These are phyloP conservation scores for Syncephalastrum racemosum DNA, from an alignment of 371 early-diverging fungal genomes.

Conservation along the genomic window DNA sequence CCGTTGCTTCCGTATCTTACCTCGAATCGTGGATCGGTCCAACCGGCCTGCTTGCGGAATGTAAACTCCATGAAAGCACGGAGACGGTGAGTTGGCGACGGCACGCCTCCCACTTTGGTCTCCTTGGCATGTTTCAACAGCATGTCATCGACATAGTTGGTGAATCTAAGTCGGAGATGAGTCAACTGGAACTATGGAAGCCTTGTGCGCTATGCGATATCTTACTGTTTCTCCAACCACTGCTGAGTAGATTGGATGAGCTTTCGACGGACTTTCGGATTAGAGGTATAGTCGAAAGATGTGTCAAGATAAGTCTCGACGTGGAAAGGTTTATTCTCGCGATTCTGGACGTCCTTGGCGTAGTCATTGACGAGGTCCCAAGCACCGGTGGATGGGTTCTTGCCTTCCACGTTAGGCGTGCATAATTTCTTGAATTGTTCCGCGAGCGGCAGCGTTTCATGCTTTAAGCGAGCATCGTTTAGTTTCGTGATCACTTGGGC, in stretches of 20 bases:
- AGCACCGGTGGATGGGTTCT: too few relatives aligned
- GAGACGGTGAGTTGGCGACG: constrained; percentile 62
- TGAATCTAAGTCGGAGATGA: constrained; percentile 17
- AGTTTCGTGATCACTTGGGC: constrained; percentile 10
- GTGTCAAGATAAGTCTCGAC: too few relatives aligned
- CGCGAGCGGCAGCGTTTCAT: too few relatives aligned
- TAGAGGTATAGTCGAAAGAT: too few relatives aligned
- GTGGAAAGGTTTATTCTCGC: too few relatives aligned
- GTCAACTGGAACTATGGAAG: too few relatives aligned
- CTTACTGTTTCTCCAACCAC: constrained; percentile 25
- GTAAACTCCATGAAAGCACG: constrained; percentile 67
- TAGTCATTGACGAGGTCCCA: too few relatives aligned
- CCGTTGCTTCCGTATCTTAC: constrained; percentile 16
- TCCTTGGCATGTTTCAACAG: constrained; percentile 60
- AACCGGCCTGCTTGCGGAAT: constrained; percentile 51
- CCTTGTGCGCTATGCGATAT: not conserved
- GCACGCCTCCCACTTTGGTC: constrained; percentile 71
- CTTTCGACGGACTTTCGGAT: not conserved
- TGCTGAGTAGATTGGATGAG: constrained; percentile 7
- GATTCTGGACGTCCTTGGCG: too few relatives aligned
- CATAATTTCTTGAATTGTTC: too few relatives aligned
- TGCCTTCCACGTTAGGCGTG: too few relatives aligned
- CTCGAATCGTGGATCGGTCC: constrained; percentile 55
- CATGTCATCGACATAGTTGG: constrained; percentile 56
- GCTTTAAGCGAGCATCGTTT: constrained; percentile 13